A percentile compares a stretch with the other conserved stretches of the same genome.
Evolutionary conservation across 495 filamentous ascomycete genomes (phyloP).

Genomic region (Neurospora sp.): DNA sequence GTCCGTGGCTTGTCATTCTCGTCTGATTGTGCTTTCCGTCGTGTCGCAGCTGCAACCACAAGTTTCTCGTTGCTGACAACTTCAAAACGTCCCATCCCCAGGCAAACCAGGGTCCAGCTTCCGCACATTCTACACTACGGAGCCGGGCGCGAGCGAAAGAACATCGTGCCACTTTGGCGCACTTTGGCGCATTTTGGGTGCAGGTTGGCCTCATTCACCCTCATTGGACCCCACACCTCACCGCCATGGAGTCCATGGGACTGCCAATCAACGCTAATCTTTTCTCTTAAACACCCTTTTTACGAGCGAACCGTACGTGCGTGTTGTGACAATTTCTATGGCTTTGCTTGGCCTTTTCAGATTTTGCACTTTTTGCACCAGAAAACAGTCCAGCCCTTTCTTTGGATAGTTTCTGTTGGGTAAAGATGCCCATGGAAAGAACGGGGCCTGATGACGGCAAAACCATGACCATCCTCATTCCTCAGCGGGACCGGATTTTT

Average conservation of each 20-base stretch:
- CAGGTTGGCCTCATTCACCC: background rate
- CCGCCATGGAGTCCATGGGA: background rate
- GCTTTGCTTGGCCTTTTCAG: background rate
- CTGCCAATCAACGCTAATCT: background rate
- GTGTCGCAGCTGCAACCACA: background rate
- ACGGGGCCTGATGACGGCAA: background rate
- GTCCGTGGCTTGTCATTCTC: constrained; percentile 22
- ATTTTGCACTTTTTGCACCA: no score
- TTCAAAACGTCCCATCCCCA: background rate
- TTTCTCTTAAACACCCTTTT: background rate
- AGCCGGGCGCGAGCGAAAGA: background rate
- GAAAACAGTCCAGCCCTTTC: background rate
- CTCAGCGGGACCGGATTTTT: background rate
- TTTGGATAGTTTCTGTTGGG: background rate
- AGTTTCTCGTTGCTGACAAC: background rate
- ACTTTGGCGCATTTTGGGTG: background rate
- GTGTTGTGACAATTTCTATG: background rate
- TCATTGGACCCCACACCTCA: background rate
- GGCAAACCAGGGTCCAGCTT: background rate
- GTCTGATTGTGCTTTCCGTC: constrained; percentile 13
- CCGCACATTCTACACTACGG: background rate
- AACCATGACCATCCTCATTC: background rate
- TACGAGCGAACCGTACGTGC: background rate
- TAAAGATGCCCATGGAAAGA: background rate
- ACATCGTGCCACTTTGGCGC: background rate